phyloP scores from a whole-genome alignment of 2,329 filamentous ascomycete species.

The Nemania sp. region DNA sequence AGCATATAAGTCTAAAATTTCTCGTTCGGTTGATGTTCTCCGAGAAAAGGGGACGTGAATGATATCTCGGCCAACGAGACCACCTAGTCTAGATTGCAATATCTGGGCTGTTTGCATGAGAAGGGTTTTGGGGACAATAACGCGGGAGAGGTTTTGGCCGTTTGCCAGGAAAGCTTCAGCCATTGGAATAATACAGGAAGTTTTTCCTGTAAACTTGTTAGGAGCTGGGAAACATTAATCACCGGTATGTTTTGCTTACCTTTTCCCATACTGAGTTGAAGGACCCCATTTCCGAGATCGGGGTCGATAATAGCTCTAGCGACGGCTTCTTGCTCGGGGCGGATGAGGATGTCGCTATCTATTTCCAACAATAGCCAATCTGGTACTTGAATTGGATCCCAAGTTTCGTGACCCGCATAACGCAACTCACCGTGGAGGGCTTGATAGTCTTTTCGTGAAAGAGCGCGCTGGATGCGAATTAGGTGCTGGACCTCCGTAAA shows the following conservation, averaged over 20 bases:
- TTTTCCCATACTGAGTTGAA: conserved; percentile 77
- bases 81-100: conserved; percentile 66
- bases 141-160: conserved; percentile 59
- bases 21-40: conserved; percentile 54
- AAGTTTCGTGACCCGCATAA: conserved; percentile 68
- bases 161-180: conserved; percentile 60
- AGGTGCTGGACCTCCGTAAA: conserved; percentile 61
- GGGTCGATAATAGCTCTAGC: conserved; percentile 71
- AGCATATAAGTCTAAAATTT: conserved; percentile 54
- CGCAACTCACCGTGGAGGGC: conserved; percentile 57
- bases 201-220: conserved; percentile 61
- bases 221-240: background rate
- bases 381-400: conserved; percentile 63
- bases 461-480: conserved; percentile 55
- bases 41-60: conserved; percentile 70
- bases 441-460: conserved; percentile 44
- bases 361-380: conserved; percentile 78
- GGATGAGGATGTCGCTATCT: conserved; percentile 72
- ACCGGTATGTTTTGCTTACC: conserved; percentile 36
- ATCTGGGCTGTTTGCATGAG: conserved; percentile 69
- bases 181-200: conserved; percentile 69
- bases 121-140: conserved; percentile 69
- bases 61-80: conserved; percentile 64
- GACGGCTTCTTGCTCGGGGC: conserved; percentile 71
- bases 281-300: conserved; percentile 66